phyloP scores from a whole-genome alignment of 2,329 filamentous ascomycete genomes.

The Trichoderma sp. region DNA sequence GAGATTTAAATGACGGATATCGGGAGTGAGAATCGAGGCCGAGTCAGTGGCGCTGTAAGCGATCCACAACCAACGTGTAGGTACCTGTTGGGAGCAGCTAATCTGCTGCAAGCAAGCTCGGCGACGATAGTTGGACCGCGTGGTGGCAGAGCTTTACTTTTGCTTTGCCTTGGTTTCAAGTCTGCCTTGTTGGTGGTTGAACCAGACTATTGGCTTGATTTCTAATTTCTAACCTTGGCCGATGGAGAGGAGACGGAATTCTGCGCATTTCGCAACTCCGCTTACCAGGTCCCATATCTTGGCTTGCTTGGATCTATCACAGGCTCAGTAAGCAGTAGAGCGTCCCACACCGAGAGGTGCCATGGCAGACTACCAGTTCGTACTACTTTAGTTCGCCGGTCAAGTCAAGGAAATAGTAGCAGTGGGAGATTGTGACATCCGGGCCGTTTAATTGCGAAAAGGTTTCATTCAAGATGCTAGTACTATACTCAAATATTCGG shows the following conservation, averaged over 20 bases:
- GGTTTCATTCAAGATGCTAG: neutral
- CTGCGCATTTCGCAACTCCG: neutral
- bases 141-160: neutral
- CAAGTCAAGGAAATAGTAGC: neutral
- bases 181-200: neutral
- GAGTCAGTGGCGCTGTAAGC: conserved; percentile 14
- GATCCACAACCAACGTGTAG: conserved; percentile 2
- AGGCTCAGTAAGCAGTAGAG: neutral
- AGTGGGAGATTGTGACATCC: neutral
- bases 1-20: conserved; percentile 7
- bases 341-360: neutral
- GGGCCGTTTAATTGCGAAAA: neutral
- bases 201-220: neutral
- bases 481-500: neutral
- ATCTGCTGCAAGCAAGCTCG: neutral
- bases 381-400: neutral
- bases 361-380: neutral
- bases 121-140: neutral
- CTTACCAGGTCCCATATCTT: neutral
- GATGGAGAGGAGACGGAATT: neutral
- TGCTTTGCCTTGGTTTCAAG: neutral
- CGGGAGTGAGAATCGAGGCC: conserved; percentile 7
- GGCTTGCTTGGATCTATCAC: neutral
- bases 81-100: neutral
- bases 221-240: neutral